Base-by-base conservation (phyloP, 305 asterid genomes). In the Rubia peregrina region DNA sequence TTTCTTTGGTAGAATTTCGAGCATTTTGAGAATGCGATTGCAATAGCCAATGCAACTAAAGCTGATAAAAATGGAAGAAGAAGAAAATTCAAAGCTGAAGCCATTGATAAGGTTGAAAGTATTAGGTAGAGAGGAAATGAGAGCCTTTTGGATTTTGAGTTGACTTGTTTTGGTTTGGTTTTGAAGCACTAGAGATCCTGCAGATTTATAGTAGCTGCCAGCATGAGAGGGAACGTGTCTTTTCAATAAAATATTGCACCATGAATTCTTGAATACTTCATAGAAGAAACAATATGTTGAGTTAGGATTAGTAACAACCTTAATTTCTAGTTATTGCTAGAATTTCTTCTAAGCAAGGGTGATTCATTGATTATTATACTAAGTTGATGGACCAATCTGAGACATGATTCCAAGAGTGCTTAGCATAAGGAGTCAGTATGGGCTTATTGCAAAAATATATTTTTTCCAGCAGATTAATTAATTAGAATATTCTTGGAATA, bases 81-180 rank as follows among this genome's bases (percentile, higher is more conserved):
- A 51, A 61, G 59, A 63, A 3, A 12, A 59, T 51, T 75, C 73
- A 77, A 70, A 36, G 80, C 80, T 9, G 73, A 65, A 57, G 80
- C 82, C 85, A 89, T 78, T 80, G 67, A 3, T 21, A 65, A 59
- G 14, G 10, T 38, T 70, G 74, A 65, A 68, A 30, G 36, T 33
- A 33, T 33, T 33, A 33, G 36, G 60, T 57, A 57, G 59, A 21
- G 59, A 41, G 59, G 61, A 73, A 74, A 61, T n/a, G 16, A 9
- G 68, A 71, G 21, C 21, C 42, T 17, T 51, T 63, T 26, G 24
- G 33, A 38, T 16, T 53, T 49, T 57, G 9, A 53, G 65, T 72
- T 66, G 62, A 57, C 62, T 22, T 57, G 62, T 51, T 51, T 51
- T 17, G 60, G 21, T 11, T 22, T 30, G 17, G 33, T 40, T 56